Evolutionary conservation across 2,329 filamentous ascomycete species (phyloP).

Genomic region (Cladosporium sphaerospermum): DNA sequence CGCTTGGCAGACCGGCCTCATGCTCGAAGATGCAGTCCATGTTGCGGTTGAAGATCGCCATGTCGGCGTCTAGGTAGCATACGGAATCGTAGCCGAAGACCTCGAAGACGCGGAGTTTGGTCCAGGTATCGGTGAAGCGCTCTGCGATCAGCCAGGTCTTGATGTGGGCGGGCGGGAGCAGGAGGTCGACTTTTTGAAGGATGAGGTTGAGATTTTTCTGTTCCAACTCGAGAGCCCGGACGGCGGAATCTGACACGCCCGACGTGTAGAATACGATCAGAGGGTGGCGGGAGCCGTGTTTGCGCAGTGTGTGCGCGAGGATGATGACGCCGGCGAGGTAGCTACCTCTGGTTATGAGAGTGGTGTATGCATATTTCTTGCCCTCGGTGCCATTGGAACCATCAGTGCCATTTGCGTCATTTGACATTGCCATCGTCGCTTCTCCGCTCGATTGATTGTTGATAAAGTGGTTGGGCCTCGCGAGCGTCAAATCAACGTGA

Average conservation of each 20-base stretch:
- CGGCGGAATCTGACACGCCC: conserved; percentile 34
- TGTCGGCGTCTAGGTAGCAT: conserved; percentile 50
- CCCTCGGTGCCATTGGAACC: not conserved
- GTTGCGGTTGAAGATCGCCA: conserved; percentile 39
- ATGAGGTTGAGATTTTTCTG: conserved; percentile 36
- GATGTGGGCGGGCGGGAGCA: conserved; percentile 34
- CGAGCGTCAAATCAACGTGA: too few species aligned
- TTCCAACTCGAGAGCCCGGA: conserved; percentile 39
- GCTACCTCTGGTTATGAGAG: conserved; percentile 46
- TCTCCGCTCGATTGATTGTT: too few species aligned
- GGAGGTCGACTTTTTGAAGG: conserved; percentile 34
- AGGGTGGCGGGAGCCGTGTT: conserved; percentile 41
- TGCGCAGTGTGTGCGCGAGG: conserved; percentile 44
- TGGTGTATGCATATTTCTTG: conserved; percentile 39
- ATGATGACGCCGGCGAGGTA: conserved; percentile 49
- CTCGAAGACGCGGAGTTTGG: conserved; percentile 50
- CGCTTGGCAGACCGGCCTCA: conserved; percentile 30
- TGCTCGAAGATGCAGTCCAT: conserved; percentile 42
- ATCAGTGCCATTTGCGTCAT: not conserved
- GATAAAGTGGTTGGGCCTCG: too few species aligned
- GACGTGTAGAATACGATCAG: conserved; percentile 47
- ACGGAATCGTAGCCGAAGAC: conserved; percentile 35
- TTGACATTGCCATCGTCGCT: too few species aligned
- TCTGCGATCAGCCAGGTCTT: conserved; percentile 42
- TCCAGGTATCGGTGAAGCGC: conserved; percentile 50